Percentiles rank a stretch among this genome's conserved stretches.
These are phyloP conservation scores for Hypoxylon sp. DNA, from an alignment of 2,329 filamentous ascomycete species.

Conservation along the genomic window DNA sequence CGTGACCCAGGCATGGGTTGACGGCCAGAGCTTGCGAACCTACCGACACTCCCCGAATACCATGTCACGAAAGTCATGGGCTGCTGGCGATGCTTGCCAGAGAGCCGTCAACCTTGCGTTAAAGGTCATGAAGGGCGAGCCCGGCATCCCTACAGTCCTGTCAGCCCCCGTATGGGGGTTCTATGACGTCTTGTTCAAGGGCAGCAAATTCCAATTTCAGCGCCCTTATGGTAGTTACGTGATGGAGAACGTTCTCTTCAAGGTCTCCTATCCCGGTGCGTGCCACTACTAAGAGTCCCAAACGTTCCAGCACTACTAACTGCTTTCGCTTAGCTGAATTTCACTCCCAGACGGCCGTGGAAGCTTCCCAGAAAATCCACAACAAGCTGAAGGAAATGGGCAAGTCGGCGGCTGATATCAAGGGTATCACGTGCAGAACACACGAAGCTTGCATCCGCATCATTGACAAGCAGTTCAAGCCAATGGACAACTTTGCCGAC, in stretches of 20 bases:
- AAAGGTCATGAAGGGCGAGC: constrained; percentile 92
- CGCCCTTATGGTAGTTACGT: constrained; percentile 97
- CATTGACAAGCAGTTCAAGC: constrained; percentile 99
- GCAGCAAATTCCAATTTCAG: constrained; percentile 96
- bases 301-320: background rate
- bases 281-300: constrained; percentile 23
- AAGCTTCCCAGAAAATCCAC: constrained; percentile 91
- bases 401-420: constrained; percentile 94
- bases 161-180: constrained; percentile 96
- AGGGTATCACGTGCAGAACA: constrained; percentile 91
- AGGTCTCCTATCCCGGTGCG: constrained; percentile 96
- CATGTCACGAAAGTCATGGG: constrained; percentile 99
- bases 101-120: constrained; percentile 91
- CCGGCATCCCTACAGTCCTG: constrained; percentile 90
- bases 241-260: constrained; percentile 99
- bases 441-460: constrained; percentile 99
- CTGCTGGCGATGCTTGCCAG: constrained; percentile 97
- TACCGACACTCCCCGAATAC: constrained; percentile 99
- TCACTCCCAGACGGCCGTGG: constrained; percentile 98
- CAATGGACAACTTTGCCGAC: constrained; percentile 99
- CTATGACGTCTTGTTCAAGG: constrained; percentile 98
- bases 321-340: constrained; percentile 76
- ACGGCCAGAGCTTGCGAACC: constrained; percentile 94
- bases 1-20: constrained; percentile 96
- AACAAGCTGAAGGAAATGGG: constrained; percentile 84